Conservation (phyloP, 192 early-diverging fungal genomes). For the Hyaloraphidium curvatum region DNA sequence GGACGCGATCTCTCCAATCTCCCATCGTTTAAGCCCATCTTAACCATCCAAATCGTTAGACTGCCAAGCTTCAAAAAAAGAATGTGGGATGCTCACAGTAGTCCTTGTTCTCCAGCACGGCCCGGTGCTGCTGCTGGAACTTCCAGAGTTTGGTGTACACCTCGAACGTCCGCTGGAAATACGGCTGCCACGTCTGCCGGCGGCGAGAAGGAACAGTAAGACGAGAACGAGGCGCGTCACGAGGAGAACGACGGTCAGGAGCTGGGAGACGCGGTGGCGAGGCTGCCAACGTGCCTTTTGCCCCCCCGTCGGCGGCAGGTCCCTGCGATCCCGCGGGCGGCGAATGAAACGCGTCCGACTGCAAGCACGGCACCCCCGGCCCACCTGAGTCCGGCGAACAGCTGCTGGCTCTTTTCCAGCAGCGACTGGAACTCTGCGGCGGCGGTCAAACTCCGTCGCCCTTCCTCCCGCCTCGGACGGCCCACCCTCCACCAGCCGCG, state of each 20-base stretch:
- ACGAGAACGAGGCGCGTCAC: neutral
- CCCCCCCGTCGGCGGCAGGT: conserved; percentile 68
- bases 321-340: conserved; percentile 27
- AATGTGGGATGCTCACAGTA: no score
- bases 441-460: no score
- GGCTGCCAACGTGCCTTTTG: conserved; percentile 3
- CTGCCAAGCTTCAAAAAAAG: no score
- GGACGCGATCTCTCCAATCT: conserved; percentile 94
- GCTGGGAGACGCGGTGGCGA: neutral
- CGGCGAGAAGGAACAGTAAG: neutral
- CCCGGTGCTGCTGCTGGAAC: conserved; percentile 84
- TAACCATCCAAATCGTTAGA: no score
- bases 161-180: conserved; percentile 96
- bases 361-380: neutral
- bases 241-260: neutral
- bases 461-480: no score
- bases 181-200: conserved; percentile 41
- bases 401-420: conserved; percentile 88
- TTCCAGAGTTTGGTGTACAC: conserved; percentile 95
- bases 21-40: conserved; percentile 89
- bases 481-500: no score
- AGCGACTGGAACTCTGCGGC: conserved; percentile 74
- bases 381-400: conserved; percentile 81
- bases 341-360: no score
- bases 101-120: conserved; percentile 58